A percentile compares a stretch with the other conserved stretches of the same genome.
Evolutionary conservation across 2,329 filamentous ascomycete genomes (phyloP).

Genomic region (Leptosphaerulina australis): DNA sequence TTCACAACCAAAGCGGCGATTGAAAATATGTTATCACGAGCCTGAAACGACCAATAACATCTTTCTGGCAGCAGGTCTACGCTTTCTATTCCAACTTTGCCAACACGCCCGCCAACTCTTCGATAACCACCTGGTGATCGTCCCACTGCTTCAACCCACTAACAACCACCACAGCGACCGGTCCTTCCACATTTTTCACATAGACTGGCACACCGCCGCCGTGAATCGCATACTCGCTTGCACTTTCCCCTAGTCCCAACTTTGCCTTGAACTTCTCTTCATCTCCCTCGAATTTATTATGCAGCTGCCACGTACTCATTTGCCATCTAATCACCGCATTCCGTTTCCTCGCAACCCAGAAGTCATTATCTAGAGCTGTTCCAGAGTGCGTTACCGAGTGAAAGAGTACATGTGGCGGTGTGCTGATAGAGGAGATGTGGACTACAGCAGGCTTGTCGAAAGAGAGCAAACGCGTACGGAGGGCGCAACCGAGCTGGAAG

Average conservation of each 20-base stretch:
- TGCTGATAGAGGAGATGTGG: conserved; percentile 65
- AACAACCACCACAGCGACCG: conserved; percentile 76
- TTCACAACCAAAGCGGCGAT: too few relatives aligned
- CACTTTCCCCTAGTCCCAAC: conserved; percentile 60
- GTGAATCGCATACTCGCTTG: conserved; percentile 73
- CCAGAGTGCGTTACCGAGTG: conserved; percentile 71
- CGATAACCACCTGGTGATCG: conserved; percentile 77
- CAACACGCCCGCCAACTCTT: conserved; percentile 47
- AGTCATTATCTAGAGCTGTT: conserved; percentile 71
- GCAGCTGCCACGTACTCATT: conserved; percentile 71
- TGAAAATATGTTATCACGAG: too few relatives aligned
- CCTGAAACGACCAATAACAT: too few relatives aligned
- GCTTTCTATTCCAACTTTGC: conserved; percentile 16
- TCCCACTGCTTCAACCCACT: conserved; percentile 78
- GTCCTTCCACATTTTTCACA: conserved; percentile 72
- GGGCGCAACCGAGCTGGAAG: conserved; percentile 65
- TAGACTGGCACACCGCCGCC: conserved; percentile 75
- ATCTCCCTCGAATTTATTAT: conserved; percentile 67
- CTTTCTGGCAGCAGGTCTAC: too few relatives aligned
- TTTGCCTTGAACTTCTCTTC: conserved; percentile 70
- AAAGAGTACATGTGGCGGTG: conserved; percentile 66
- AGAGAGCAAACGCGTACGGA: conserved; percentile 64
- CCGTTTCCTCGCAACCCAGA: conserved; percentile 69
- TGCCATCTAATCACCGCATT: conserved; percentile 74
- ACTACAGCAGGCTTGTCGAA: conserved; percentile 63